phyloP scores from a whole-genome alignment of 257 asterid species.

The Petrea volubilis region DNA sequence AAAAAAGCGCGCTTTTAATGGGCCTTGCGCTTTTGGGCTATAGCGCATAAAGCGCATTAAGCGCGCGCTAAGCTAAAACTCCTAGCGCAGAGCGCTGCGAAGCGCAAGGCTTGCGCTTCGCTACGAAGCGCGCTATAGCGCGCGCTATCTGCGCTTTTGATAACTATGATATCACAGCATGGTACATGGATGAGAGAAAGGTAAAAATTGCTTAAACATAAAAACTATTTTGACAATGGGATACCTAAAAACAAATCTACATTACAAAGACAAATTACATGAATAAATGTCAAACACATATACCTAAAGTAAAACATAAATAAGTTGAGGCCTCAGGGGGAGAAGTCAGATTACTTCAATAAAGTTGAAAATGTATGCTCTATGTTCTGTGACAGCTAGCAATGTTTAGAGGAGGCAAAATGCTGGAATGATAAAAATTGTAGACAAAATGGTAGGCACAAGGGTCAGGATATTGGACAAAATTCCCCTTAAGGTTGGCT shows the following conservation, averaged over 20 bases:
- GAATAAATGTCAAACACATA: neutral
- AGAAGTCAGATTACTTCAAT: neutral
- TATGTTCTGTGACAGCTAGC: neutral
- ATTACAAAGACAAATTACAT: neutral
- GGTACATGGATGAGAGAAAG: neutral
- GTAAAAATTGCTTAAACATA: neutral
- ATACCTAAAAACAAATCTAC: neutral
- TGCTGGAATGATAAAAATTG: neutral
- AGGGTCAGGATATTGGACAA: neutral
- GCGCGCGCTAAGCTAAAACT: too few relatives aligned
- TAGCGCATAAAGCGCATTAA: too few relatives aligned
- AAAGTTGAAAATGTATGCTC: neutral
- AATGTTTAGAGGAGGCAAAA: neutral
- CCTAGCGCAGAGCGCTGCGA: too few relatives aligned
- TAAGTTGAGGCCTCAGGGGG: neutral
- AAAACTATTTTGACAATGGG: neutral
- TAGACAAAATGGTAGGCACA: neutral
- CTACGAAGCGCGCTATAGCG: too few relatives aligned
- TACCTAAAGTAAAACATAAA: neutral
- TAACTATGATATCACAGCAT: too few relatives aligned
- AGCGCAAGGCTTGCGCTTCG: too few relatives aligned
- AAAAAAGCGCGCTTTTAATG: too few relatives aligned
- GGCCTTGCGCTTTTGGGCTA: too few relatives aligned
- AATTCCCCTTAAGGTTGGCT: neutral
- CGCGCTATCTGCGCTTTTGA: too few relatives aligned